Evolutionary conservation across 2,329 filamentous ascomycete genomes (phyloP).

Genomic region (Pseudogymnoascus sp.): DNA sequence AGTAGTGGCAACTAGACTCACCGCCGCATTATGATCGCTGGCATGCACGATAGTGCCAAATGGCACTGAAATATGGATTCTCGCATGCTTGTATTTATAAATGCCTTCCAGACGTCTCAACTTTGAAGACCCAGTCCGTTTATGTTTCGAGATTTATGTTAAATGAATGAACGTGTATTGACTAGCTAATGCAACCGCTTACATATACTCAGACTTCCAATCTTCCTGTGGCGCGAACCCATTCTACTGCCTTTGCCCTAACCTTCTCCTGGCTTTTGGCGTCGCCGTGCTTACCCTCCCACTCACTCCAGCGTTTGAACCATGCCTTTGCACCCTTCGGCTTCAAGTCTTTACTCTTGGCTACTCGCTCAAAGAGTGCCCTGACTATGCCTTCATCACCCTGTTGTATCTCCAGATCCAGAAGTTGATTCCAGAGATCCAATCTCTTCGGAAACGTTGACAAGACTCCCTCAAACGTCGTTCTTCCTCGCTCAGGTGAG

Average conservation of each 20-base stretch:
- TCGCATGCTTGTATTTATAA: constrained; percentile 9
- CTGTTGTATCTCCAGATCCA: constrained; percentile 72
- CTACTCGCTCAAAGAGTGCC: constrained; percentile 75
- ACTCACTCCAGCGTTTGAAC: constrained; percentile 87
- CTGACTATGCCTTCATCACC: constrained; percentile 55
- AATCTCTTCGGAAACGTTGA: constrained; percentile 80
- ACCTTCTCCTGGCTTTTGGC: constrained; percentile 64
- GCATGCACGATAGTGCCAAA: constrained; percentile 8
- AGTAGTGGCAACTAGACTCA: constrained; percentile 7
- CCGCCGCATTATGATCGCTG: constrained; percentile 7
- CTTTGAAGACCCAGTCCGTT: constrained; percentile 8
- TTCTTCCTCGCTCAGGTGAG: constrained; percentile 84
- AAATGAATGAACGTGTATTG: constrained; percentile 5
- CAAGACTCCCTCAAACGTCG: constrained; percentile 85
- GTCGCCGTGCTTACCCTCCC: constrained; percentile 70
- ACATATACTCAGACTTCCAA: background rate
- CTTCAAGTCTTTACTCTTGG: constrained; percentile 64
- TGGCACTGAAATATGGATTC: constrained; percentile 7
- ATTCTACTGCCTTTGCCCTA: constrained; percentile 62
- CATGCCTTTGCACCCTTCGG: constrained; percentile 75
- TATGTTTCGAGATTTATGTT: constrained; percentile 2
- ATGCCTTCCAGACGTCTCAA: constrained; percentile 6
- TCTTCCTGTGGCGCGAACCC: constrained; percentile 40
- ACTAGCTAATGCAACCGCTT: constrained; percentile 4
- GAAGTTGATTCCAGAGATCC: constrained; percentile 86